Conservation (phyloP, 306 rosid species). For the Ziziphus jujuba region DNA sequence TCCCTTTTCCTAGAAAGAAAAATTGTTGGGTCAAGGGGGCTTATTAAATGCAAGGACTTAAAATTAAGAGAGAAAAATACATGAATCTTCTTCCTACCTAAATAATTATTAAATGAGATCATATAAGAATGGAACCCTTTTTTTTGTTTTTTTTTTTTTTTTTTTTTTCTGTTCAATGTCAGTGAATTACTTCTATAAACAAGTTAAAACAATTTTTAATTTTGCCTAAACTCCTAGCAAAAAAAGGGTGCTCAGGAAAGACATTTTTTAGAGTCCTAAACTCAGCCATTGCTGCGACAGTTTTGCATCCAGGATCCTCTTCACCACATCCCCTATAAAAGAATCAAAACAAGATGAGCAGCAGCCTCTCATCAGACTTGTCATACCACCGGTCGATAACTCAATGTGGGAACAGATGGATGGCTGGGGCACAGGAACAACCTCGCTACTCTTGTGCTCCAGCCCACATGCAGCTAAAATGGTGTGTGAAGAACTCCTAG, state of each 20-base stretch:
- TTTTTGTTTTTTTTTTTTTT: too few relatives aligned
- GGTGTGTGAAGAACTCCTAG: conserved; percentile 56
- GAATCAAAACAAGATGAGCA: conserved; percentile 86
- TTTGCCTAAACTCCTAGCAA: conserved; percentile 44
- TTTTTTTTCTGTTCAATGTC: conserved; percentile 29
- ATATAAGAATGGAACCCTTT: conserved; percentile 24
- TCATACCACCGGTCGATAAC: conserved; percentile 45
- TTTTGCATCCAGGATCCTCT: conserved; percentile 57
- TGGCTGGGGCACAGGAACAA: conserved; percentile 52
- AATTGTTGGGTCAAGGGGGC: background rate
- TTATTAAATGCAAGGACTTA: conserved; percentile 7
- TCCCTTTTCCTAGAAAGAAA: too few relatives aligned
- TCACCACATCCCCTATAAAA: conserved; percentile 64
- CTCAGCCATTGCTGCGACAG: conserved; percentile 52
- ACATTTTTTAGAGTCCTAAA: conserved; percentile 55
- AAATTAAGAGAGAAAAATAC: background rate
- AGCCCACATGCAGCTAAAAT: conserved; percentile 75
- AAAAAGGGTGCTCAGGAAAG: conserved; percentile 26
- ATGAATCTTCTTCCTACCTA: conserved; percentile 17
- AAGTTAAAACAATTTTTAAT: conserved; percentile 38
- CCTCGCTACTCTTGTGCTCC: conserved; percentile 60
- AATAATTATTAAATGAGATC: conserved; percentile 17
- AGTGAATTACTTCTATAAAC: conserved; percentile 62
- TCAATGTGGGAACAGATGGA: conserved; percentile 70
- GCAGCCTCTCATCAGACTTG: conserved; percentile 64